These are phyloP conservation scores for Geranium brycei DNA, from an alignment of 345 rosid genomes.

Conservation along the genomic window DNA sequence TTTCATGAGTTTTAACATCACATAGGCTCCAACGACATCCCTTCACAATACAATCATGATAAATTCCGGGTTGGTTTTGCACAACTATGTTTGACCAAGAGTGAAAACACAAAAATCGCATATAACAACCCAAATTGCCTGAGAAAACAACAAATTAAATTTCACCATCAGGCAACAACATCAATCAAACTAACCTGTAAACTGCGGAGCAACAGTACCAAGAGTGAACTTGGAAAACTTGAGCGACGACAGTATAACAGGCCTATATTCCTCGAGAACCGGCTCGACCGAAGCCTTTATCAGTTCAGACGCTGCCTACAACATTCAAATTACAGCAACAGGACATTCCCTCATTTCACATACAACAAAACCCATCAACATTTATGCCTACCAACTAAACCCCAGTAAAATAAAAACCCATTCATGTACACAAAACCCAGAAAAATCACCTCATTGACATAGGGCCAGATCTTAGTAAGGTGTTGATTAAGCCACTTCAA, in stretches of 20 bases:
- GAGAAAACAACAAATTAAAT: too few species aligned
- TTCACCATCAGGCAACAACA: too few species aligned
- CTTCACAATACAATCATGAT: not conserved
- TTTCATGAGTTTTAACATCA: not conserved
- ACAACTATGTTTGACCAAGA: not conserved
- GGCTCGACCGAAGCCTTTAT: conserved; percentile 71
- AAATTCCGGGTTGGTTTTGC: not conserved
- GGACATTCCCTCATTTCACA: not conserved
- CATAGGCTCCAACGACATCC: not conserved
- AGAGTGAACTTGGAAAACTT: conserved; percentile 74
- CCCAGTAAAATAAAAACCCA: not conserved
- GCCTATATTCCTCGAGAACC: conserved; percentile 70
- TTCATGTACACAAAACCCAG: not conserved
- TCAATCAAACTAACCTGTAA: conserved; percentile 44
- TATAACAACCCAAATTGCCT: too few species aligned
- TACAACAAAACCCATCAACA: not conserved
- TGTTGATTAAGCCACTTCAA: conserved; percentile 74
- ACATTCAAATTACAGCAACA: conserved; percentile 4
- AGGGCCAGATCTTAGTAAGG: conserved; percentile 91
- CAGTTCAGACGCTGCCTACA: conserved; percentile 84
- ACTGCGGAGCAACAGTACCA: conserved; percentile 93
- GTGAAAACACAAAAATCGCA: too few species aligned
- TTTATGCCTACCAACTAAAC: not conserved
- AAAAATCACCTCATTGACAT: conserved; percentile 44
- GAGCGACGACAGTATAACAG: conserved; percentile 55